Evolutionary conservation across 2,329 filamentous ascomycete species (phyloP).

Genomic region (Fusarium domesticum): DNA sequence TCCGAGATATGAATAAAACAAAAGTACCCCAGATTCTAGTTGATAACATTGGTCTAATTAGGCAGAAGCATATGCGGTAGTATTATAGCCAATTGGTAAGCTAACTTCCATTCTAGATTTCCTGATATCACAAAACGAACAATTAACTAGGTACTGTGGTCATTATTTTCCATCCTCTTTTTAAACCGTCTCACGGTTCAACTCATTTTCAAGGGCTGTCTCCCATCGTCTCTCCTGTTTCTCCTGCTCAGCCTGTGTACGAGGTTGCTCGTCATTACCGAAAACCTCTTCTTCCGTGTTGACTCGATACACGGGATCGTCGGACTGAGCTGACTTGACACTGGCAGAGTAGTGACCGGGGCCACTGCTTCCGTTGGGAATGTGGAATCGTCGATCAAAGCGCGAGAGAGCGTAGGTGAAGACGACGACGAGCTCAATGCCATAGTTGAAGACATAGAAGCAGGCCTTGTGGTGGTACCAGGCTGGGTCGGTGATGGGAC

Average conservation of each 20-base stretch:
- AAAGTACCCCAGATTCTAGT: no score
- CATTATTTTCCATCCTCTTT: slow-evolving; percentile 1
- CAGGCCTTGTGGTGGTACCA: slow-evolving; percentile 69
- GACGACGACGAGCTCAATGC: slow-evolving; percentile 68
- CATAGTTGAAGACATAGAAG: slow-evolving; percentile 80
- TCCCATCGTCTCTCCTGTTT: slow-evolving; percentile 23
- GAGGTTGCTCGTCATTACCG: slow-evolving; percentile 26
- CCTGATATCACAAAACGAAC: no score
- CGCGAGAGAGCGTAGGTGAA: slow-evolving; percentile 63
- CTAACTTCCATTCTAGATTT: no score
- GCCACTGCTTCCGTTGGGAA: slow-evolving; percentile 66
- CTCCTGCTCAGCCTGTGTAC: slow-evolving; percentile 12
- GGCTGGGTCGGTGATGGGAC: slow-evolving; percentile 52
- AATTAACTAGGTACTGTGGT: no score
- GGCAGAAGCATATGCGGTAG: no score
- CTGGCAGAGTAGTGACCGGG: slow-evolving; percentile 48
- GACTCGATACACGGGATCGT: slow-evolving; percentile 16
- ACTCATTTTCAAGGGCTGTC: slow-evolving; percentile 18
- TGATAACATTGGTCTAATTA: no score
- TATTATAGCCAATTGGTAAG: no score
- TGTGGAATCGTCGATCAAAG: slow-evolving; percentile 72
- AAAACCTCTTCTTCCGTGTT: slow-evolving; percentile 25
- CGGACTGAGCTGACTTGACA: slow-evolving; percentile 2
- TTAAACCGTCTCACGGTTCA: slow-evolving; percentile 19
- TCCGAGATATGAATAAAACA: no score